A percentile compares a stretch with the other conserved stretches of the same genome.
phyloP scores from a whole-genome alignment of 2,329 filamentous ascomycete genomes.

The Phaeosphaeriaceae sp. region DNA sequence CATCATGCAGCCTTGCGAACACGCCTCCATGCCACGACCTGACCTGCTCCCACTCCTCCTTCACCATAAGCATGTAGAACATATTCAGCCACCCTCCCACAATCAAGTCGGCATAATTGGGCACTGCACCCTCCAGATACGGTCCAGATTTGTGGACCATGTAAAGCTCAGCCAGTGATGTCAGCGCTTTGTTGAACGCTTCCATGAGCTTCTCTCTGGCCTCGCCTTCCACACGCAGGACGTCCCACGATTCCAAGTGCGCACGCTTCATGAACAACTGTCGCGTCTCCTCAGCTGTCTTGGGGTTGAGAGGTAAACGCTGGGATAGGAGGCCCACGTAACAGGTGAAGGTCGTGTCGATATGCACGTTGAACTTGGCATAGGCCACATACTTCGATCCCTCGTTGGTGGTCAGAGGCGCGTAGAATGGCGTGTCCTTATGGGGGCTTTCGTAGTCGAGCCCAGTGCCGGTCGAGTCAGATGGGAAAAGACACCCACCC shows the following conservation, averaged over 20 bases:
- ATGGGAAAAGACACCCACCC: constrained; percentile 59
- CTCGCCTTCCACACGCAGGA: constrained; percentile 47
- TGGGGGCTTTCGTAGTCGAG: constrained; percentile 41
- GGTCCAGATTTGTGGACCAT: constrained; percentile 51
- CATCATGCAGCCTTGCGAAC: constrained; percentile 60
- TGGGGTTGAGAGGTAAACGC: constrained; percentile 60
- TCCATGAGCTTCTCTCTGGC: constrained; percentile 47
- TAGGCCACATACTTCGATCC: constrained; percentile 45
- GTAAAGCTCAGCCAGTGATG: constrained; percentile 54
- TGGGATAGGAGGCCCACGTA: constrained; percentile 52
- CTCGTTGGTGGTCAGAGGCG: constrained; percentile 25
- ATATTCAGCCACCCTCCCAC: constrained; percentile 65
- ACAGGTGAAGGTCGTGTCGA: constrained; percentile 62
- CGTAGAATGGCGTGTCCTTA: constrained; percentile 34
- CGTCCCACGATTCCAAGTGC: constrained; percentile 54
- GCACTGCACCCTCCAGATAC: constrained; percentile 56
- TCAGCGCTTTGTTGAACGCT: constrained; percentile 53
- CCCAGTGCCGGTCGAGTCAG: constrained; percentile 17
- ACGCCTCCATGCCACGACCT: constrained; percentile 58
- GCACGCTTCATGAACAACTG: constrained; percentile 59
- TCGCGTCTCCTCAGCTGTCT: constrained; percentile 52
- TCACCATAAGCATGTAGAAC: constrained; percentile 49
- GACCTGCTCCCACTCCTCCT: constrained; percentile 57
- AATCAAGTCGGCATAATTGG: constrained; percentile 64
- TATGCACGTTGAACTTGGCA: constrained; percentile 59